Conservation (phyloP, 2,329 filamentous ascomycete species). For the Pezicula rhizophila region DNA sequence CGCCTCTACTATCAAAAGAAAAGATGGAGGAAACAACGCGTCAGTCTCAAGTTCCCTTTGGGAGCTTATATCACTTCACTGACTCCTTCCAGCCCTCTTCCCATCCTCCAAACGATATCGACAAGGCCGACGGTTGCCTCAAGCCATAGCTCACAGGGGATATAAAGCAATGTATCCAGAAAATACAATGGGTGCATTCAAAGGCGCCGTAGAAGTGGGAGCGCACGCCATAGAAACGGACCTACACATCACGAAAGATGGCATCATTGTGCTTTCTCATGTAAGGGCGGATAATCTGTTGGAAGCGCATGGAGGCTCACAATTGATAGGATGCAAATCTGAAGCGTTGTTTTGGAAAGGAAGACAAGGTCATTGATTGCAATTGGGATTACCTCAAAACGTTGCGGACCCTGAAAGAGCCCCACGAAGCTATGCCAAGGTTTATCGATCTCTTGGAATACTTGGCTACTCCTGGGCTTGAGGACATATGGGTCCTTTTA, state of each 20-base stretch:
- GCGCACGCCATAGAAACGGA: constrained; percentile 85
- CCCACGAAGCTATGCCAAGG: constrained; percentile 66
- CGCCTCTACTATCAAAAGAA: no score
- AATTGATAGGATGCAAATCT: constrained; percentile 62
- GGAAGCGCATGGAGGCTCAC: constrained; percentile 9
- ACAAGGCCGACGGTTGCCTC: constrained; percentile 42
- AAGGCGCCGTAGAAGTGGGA: constrained; percentile 64
- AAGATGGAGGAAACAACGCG: background rate
- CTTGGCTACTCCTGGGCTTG: constrained; percentile 55
- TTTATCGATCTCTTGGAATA: constrained; percentile 70
- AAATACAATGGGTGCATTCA: constrained; percentile 78
- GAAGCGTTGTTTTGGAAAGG: constrained; percentile 74
- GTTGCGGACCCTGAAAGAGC: constrained; percentile 60
- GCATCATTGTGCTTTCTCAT: constrained; percentile 79
- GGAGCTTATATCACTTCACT: background rate
- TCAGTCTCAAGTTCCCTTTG: background rate
- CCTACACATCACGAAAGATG: constrained; percentile 74
- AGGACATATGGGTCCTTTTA: constrained; percentile 73
- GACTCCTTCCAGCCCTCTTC: constrained; percentile 18
- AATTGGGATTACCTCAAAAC: constrained; percentile 68
- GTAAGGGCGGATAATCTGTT: constrained; percentile 34
- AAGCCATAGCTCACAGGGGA: constrained; percentile 72
- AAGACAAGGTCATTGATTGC: constrained; percentile 66
- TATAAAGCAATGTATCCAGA: constrained; percentile 76
- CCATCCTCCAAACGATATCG: constrained; percentile 14